Percentiles rank a stretch among this genome's conserved stretches.
Evolutionary conservation across 2,329 filamentous ascomycete genomes (phyloP).

Genomic region (Ascochyta rabiei): DNA sequence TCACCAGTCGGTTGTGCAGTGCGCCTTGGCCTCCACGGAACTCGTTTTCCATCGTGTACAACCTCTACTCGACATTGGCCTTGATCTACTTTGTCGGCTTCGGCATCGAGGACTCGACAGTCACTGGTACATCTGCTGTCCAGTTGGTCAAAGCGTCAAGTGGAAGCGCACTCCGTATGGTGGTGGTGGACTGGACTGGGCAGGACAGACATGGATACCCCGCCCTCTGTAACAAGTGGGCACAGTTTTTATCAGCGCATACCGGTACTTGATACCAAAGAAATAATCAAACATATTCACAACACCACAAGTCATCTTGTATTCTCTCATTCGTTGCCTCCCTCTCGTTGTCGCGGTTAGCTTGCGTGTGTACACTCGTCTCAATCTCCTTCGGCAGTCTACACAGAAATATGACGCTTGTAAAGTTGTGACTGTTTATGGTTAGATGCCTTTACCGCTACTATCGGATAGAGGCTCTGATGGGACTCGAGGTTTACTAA

Average conservation of each 20-base stretch:
- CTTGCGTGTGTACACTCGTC: not conserved
- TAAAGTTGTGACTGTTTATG: not conserved
- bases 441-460: conserved; percentile 4
- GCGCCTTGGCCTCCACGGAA: not conserved
- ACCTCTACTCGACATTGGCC: not conserved
- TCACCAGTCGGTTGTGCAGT: conserved; percentile 18
- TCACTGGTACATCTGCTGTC: not conserved
- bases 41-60: not conserved
- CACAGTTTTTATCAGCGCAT: conserved; percentile 5
- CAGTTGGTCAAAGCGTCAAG: not conserved
- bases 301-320: not conserved
- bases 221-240: conserved; percentile 9
- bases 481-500: not conserved
- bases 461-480: too few relatives aligned
- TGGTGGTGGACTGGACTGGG: not conserved
- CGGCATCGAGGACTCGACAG: not conserved
- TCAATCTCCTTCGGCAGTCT: not conserved
- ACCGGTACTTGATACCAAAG: conserved; percentile 6
- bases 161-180: not conserved
- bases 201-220: conserved; percentile 18
- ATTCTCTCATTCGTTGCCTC: not conserved
- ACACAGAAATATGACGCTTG: conserved; percentile 5
- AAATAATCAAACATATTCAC: conserved; percentile 2
- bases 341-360: not conserved
- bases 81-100: not conserved